Conservation (phyloP, 75 land plant genomes). For the Ceratopteris richardii region DNA sequence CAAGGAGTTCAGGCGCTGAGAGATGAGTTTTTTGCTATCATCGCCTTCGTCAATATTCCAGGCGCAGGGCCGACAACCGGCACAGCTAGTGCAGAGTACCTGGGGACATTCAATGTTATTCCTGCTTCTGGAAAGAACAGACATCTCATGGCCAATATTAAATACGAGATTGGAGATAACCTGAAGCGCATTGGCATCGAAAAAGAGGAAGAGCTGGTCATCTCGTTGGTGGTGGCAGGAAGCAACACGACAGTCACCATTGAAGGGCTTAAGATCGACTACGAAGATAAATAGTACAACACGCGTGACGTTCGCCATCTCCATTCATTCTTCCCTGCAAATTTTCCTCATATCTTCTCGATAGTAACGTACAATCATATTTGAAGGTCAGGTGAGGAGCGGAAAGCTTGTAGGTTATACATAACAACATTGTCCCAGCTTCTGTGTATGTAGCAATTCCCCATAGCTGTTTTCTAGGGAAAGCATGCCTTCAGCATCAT, state of each 20-base stretch:
- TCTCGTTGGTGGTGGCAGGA: not conserved
- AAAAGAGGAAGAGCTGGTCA: not conserved
- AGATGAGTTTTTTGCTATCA: not conserved
- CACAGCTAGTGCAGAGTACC: constrained; percentile 9
- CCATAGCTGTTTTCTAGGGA: too few species aligned
- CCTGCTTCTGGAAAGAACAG: not conserved
- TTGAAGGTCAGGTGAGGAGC: too few species aligned
- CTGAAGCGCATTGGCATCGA: not conserved
- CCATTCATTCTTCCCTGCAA: too few species aligned
- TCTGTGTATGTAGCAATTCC: too few species aligned
- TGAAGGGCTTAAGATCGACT: not conserved
- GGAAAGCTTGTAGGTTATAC: too few species aligned
- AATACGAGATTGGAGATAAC: not conserved
- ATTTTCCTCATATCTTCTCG: too few species aligned
- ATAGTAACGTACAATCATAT: too few species aligned
- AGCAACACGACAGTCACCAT: not conserved
- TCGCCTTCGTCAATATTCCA: constrained; percentile 20
- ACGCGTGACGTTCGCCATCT: too few species aligned
- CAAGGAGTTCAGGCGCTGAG: too few species aligned
- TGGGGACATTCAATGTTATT: constrained; percentile 11
- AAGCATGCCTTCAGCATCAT: too few species aligned
- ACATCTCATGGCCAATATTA: not conserved
- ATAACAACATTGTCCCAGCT: too few species aligned
- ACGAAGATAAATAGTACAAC: too few species aligned
- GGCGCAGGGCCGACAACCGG: constrained; percentile 9